phyloP scores from a whole-genome alignment of 1,284 basidiomycete genomes.

The Cerrena zonata region DNA sequence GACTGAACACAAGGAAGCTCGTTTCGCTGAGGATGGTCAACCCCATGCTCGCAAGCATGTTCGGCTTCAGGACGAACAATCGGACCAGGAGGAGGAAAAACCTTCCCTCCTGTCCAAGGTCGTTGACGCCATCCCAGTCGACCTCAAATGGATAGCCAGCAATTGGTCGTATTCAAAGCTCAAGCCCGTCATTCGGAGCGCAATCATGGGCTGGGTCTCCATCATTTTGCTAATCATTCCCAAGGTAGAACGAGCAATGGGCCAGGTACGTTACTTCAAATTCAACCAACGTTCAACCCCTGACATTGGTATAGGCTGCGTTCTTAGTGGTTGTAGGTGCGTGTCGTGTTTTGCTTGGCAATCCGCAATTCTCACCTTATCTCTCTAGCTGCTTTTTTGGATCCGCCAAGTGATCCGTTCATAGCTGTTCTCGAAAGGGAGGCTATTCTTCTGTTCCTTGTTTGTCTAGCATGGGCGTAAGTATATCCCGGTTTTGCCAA shows the following conservation, averaged over 20 bases:
- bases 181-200: slow-evolving; percentile 63
- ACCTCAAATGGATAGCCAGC: slow-evolving; percentile 50
- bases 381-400: slow-evolving; percentile 52
- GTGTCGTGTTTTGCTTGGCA: slow-evolving; percentile 1
- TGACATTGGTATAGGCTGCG: slow-evolving; percentile 39
- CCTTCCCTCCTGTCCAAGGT: background rate
- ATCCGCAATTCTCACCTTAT: background rate
- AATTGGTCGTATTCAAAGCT: slow-evolving; percentile 55
- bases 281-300: background rate
- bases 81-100: background rate
- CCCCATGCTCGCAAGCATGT: slow-evolving; percentile 3
- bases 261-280: slow-evolving; percentile 41
- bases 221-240: slow-evolving; percentile 61
- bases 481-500: slow-evolving; percentile 23
- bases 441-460: slow-evolving; percentile 50
- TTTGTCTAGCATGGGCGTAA: slow-evolving; percentile 57
- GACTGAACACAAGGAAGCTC: background rate
- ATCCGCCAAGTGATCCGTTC: slow-evolving; percentile 66
- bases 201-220: slow-evolving; percentile 59
- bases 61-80: background rate
- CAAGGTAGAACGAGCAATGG: slow-evolving; percentile 44
- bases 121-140: slow-evolving; percentile 11
- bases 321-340: slow-evolving; percentile 66
- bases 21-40: background rate
- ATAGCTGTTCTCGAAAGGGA: slow-evolving; percentile 67